Percentiles rank a stretch among this genome's conserved stretches.
These are phyloP conservation scores for Rhododendron kiyosumense DNA, from an alignment of 148 eudicot species.

Conservation along the genomic window DNA sequence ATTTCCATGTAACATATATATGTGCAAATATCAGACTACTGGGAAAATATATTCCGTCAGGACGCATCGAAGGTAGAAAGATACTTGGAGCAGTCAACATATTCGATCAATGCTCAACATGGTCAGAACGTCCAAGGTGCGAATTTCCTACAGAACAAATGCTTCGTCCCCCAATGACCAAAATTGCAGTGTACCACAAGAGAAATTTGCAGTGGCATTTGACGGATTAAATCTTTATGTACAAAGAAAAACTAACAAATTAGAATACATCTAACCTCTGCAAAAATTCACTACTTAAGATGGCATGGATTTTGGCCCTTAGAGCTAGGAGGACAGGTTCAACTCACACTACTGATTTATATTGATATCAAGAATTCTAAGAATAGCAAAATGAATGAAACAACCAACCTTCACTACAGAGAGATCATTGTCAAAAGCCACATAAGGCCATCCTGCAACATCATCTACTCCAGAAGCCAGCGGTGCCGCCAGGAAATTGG, in stretches of 20 bases:
- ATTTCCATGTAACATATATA: background rate
- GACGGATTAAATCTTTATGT: background rate
- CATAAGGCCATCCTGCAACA: conserved; percentile 72
- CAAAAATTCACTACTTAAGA: background rate
- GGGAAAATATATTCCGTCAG: background rate
- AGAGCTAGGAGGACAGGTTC: background rate
- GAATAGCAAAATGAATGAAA: background rate
- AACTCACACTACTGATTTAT: background rate
- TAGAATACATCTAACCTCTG: background rate
- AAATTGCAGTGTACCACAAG: background rate
- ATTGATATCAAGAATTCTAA: background rate
- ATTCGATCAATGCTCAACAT: background rate
- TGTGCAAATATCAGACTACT: background rate
- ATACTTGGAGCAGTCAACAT: background rate
- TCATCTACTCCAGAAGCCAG: conserved; percentile 66
- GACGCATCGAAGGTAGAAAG: background rate
- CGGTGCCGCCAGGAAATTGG: conserved; percentile 84
- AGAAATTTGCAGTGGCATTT: background rate
- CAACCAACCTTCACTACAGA: conserved; percentile 76
- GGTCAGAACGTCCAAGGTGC: background rate
- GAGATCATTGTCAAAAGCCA: conserved; percentile 89
- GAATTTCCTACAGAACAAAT: background rate
- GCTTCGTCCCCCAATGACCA: background rate
- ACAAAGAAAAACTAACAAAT: background rate
- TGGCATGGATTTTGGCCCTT: background rate